Evolutionary conservation across 2,329 filamentous ascomycete species (phyloP).

Genomic region (Aspergillus aculeatus): DNA sequence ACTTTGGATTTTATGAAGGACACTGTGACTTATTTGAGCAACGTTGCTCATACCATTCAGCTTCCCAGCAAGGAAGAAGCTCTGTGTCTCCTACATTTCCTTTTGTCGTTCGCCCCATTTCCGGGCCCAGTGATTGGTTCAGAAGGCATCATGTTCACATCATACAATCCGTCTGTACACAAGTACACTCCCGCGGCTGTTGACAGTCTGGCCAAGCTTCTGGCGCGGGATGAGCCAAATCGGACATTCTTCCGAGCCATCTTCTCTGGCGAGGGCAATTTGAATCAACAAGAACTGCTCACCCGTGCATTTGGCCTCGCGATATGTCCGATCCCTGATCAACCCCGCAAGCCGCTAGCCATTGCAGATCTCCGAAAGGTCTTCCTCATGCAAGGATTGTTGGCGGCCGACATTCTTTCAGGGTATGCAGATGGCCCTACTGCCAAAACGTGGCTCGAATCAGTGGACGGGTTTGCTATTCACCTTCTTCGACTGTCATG

Average conservation of each 20-base stretch:
- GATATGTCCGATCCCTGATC: conserved; percentile 79
- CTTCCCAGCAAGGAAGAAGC: conserved; percentile 86
- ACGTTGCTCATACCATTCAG: conserved; percentile 76
- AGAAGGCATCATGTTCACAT: conserved; percentile 69
- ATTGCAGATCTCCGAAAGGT: conserved; percentile 82
- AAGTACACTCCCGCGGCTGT: conserved; percentile 86
- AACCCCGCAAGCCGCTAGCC: conserved; percentile 59
- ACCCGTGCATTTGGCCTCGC: conserved; percentile 85
- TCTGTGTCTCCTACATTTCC: conserved; percentile 78
- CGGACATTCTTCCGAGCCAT: conserved; percentile 78
- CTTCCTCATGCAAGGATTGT: conserved; percentile 84
- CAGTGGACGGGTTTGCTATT: conserved; percentile 78
- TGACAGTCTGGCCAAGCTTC: conserved; percentile 84
- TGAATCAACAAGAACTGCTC: conserved; percentile 72
- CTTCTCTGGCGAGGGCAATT: conserved; percentile 69
- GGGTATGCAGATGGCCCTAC: conserved; percentile 72
- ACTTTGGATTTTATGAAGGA: conserved; percentile 98
- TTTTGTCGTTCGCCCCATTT: conserved; percentile 83
- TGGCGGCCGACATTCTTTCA: conserved; percentile 85
- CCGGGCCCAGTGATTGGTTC: conserved; percentile 62
- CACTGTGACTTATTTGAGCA: conserved; percentile 81
- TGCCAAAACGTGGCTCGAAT: conserved; percentile 76
- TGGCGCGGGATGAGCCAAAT: conserved; percentile 92
- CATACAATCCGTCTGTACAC: conserved; percentile 78
- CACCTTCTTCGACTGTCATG: conserved; percentile 75